Conservation (phyloP, 495 filamentous ascomycete species). For the Lophium mytilinum region DNA sequence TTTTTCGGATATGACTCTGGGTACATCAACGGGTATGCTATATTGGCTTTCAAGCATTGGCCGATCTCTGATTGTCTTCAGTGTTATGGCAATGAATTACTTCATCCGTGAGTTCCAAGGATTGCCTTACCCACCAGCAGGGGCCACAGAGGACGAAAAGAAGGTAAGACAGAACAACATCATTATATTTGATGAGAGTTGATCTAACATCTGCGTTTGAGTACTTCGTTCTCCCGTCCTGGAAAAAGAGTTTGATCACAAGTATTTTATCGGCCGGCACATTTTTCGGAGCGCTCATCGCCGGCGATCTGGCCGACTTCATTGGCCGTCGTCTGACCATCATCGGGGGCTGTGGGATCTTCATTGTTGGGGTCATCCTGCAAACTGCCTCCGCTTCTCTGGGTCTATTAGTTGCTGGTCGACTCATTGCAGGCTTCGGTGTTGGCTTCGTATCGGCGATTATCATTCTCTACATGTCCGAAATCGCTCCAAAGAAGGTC, state of each 20-base stretch:
- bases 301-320: constrained; percentile 35
- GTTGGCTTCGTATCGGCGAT: constrained; percentile 70
- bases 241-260: constrained; percentile 41
- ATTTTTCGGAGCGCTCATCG: constrained; percentile 34
- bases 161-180: no score
- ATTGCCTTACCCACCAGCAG: neutral
- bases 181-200: no score
- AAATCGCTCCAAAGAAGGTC: constrained; percentile 70
- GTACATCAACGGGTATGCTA: constrained; percentile 25
- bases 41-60: neutral
- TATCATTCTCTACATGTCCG: constrained; percentile 64
- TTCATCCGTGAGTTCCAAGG: constrained; percentile 1
- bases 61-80: neutral
- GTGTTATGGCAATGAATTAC: constrained; percentile 20
- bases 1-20: constrained; percentile 35
- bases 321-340: constrained; percentile 37
- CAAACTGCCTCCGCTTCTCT: constrained; percentile 10
- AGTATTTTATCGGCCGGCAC: constrained; percentile 32
- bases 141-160: neutral
- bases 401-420: constrained; percentile 23
- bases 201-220: neutral
- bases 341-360: constrained; percentile 23
- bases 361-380: constrained; percentile 40
- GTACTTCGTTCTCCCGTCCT: constrained; percentile 1
- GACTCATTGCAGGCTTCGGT: constrained; percentile 73